Conservation (phyloP, 805 yeast genomes). For the Lipomyces chichibuensis region DNA sequence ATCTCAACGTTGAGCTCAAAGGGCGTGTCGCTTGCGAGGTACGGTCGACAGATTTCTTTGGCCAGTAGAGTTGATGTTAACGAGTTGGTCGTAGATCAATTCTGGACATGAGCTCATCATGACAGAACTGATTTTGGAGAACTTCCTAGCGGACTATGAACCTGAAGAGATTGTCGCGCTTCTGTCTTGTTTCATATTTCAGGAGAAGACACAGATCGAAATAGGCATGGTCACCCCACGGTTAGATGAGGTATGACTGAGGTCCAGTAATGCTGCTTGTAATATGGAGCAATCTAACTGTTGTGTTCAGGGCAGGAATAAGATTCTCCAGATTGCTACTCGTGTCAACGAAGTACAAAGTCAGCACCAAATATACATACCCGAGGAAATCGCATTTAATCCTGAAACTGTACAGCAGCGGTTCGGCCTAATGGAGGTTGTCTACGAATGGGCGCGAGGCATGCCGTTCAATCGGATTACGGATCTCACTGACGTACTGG, state of each 20-base stretch:
- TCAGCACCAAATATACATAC: conserved; percentile 63
- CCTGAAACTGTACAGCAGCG: conserved; percentile 60
- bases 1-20: conserved; percentile 73
- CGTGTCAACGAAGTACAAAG: conserved; percentile 63
- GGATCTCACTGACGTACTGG: conserved; percentile 85
- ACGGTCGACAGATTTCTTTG: conserved; percentile 24
- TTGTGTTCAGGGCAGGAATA: conserved; percentile 46
- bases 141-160: conserved; percentile 88
- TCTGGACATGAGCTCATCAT: conserved; percentile 88
- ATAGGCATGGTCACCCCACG: conserved; percentile 71
- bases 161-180: conserved; percentile 97
- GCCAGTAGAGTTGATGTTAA: neutral
- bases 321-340: conserved; percentile 71
- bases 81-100: conserved; percentile 51
- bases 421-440: conserved; percentile 89
- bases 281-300: neutral
- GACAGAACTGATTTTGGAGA: conserved; percentile 87
- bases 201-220: conserved; percentile 74
- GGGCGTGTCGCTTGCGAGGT: conserved; percentile 92
- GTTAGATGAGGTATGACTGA: conserved; percentile 53
- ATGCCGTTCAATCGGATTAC: conserved; percentile 88
- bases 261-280: neutral
- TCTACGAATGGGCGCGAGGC: conserved; percentile 98
- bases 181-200: conserved; percentile 88
- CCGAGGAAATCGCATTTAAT: conserved; percentile 80